Evolutionary conservation across 2,329 filamentous ascomycete species (phyloP).

Genomic region (Diaporthe citri): DNA sequence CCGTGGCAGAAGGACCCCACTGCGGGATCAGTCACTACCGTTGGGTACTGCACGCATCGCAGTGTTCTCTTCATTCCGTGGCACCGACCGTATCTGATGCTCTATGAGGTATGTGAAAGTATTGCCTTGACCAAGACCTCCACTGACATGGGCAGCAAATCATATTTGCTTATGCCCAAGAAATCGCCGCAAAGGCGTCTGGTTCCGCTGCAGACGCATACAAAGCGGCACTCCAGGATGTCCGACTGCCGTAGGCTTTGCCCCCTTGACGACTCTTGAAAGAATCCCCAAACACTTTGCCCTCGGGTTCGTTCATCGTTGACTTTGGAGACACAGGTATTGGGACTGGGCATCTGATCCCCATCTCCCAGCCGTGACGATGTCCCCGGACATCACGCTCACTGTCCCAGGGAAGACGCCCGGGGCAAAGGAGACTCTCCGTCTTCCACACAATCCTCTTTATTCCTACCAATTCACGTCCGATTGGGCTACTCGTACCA

Average conservation of each 20-base stretch:
- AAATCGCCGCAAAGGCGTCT: constrained; percentile 21
- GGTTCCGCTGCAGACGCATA: constrained; percentile 14
- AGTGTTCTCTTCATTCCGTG: constrained; percentile 34
- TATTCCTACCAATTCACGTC: constrained; percentile 7
- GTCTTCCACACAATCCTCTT: background rate
- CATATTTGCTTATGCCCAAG: constrained; percentile 28
- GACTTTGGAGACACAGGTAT: background rate
- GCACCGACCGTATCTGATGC: constrained; percentile 18
- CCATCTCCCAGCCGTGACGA: constrained; percentile 5
- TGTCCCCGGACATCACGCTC: constrained; percentile 16
- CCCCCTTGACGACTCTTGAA: background rate
- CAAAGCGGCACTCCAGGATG: background rate
- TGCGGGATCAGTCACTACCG: background rate
- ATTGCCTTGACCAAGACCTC: rapidly evolving
- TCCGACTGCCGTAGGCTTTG: constrained; percentile 12
- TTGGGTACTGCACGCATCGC: constrained; percentile 32
- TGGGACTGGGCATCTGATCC: constrained; percentile 25
- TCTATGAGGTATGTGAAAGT: background rate
- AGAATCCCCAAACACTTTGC: background rate
- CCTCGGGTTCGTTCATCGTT: background rate
- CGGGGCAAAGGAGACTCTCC: background rate
- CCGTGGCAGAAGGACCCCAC: constrained; percentile 25
- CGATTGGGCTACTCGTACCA: background rate
- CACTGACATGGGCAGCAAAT: constrained; percentile 11
- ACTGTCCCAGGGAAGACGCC: background rate